Base-by-base conservation (phyloP, 805 yeast species). In the Saccharomyces eubayanus region DNA sequence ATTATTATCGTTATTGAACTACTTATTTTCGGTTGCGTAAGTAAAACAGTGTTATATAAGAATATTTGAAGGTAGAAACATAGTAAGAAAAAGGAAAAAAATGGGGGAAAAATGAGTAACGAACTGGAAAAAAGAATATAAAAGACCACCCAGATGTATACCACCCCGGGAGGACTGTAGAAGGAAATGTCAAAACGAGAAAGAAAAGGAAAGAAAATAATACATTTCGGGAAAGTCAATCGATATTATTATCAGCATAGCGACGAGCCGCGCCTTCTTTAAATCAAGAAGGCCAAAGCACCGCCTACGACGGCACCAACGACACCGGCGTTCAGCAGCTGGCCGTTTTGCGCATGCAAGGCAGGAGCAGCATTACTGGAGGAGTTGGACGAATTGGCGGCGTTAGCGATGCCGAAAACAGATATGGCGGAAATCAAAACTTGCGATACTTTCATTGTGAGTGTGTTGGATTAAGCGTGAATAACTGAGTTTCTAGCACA, bases 231-330 rank as follows among this genome's bases (percentile, higher is more conserved):
- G 16, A 36, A 36, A 24, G 43, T 36, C 43, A 36, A 36, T 36
- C 8, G 21, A 21, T 28, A 28, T 16, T 36, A 36, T 36, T 16
- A 36, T 36, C 43, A 36, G 16, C 43, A 9, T 36, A 11, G 43
- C 43, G 4, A 11, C 20, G 12, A 36, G 24, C 43, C 24, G 43
- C 21, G 4, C 9, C 29, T 49, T 43, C 29, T 36, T 46, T 47
- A 57, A 14, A 56, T 20, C 29, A 55, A 43, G 28, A 47, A 51
- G 49, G 59, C 61, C 16, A 58, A 10, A 30, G 52, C 59, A 45
- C 59, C 61, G 2, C 59, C 62, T 2, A 56, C 40, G 24, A 49
- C 46, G 14, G 60, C 60, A 48, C 60, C 62, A 28, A 53, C 52
- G 3, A 52, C 30, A 46, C 57, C 60, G 9, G 52, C 55, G 30